Conservation (phyloP, 495 filamentous ascomycete genomes). For the Hypomontagnella monticulosa region DNA sequence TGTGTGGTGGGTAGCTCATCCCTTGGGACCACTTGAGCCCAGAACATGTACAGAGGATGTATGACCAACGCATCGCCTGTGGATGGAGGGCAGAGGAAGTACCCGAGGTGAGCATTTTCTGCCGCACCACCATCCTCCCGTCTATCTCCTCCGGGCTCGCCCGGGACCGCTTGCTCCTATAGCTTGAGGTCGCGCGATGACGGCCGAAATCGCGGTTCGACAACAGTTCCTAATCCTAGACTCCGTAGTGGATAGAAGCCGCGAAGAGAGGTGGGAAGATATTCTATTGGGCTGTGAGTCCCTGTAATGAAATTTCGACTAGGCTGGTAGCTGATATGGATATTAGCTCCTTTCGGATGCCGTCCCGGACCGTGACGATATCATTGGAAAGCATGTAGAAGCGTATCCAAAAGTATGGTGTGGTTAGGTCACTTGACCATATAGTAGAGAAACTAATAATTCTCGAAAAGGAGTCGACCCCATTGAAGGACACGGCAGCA, state of each 20-base stretch:
- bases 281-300: constrained; percentile 48
- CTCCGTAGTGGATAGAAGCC: constrained; percentile 35
- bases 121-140: too few species aligned
- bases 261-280: constrained; percentile 44
- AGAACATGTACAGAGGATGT: constrained; percentile 48
- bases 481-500: constrained; percentile 47
- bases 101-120: constrained; percentile 23
- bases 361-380: constrained; percentile 35
- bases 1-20: constrained; percentile 39
- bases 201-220: not conserved
- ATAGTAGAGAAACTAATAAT: constrained; percentile 15
- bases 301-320: constrained; percentile 1
- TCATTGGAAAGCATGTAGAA: constrained; percentile 39
- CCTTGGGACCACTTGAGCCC: constrained; percentile 52
- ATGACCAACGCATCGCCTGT: constrained; percentile 53
- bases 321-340: constrained; percentile 9
- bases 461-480: constrained; percentile 35
- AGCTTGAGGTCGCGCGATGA: constrained; percentile 6
- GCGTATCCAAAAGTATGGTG: constrained; percentile 40
- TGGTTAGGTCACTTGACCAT: not conserved
- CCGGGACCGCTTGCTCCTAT: not conserved
- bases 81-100: constrained; percentile 50
- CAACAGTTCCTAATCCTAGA: constrained; percentile 13
- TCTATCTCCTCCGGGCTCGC: too few species aligned
- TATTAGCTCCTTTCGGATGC: constrained; percentile 42